Base-by-base conservation (phyloP, 305 asterid genomes). In the Fraxinus baroniana region DNA sequence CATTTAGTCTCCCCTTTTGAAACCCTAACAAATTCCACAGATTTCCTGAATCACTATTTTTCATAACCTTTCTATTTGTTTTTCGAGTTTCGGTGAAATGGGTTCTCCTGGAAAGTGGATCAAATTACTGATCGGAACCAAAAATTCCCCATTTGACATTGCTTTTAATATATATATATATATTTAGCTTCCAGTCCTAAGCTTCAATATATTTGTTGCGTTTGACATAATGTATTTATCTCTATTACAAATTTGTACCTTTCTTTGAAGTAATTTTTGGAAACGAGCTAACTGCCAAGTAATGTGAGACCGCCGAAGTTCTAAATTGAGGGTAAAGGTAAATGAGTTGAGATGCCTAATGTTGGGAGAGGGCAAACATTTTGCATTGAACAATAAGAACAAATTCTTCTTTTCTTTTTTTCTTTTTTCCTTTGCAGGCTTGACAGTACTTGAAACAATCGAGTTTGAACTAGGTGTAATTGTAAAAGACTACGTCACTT, bases 201-300 rank as follows among this genome's bases (percentile, higher is more conserved):
- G 52, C 75, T 44, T 79, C 76, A 12, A 84, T 84, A 72, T 68
- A 24, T n/a, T 52, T 79, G 22, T 49, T 13, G 20, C 28, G 4
- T 68, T 79, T 78, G 55, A 17, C 5, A 28, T 20, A 79, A 70
- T 78, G 78, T 74, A 79, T 66, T 5, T 39, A 36, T 83, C 75
- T 76, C 80, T 44, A 36, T 74, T 12, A 26, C 37, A 74, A 41
- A 35, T 36, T 44, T 37, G 22, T 17, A 71, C 55, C 57, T 37
- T 60, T 71, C 13, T 37, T 22, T 9, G 60, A 46, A 79, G 79
- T 35, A 15, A 24, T 39, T 74, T 30, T 70, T 32, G 75, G 75
- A 70, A 70, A 70, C 30, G 75, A 70, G 37, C 74, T 7, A 68
- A 1, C 71, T 79, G 39, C 26, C 35, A 39, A 76, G 68, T 57